Conservation (phyloP, 208 protist genomes). For the Naegleria fowleri region DNA sequence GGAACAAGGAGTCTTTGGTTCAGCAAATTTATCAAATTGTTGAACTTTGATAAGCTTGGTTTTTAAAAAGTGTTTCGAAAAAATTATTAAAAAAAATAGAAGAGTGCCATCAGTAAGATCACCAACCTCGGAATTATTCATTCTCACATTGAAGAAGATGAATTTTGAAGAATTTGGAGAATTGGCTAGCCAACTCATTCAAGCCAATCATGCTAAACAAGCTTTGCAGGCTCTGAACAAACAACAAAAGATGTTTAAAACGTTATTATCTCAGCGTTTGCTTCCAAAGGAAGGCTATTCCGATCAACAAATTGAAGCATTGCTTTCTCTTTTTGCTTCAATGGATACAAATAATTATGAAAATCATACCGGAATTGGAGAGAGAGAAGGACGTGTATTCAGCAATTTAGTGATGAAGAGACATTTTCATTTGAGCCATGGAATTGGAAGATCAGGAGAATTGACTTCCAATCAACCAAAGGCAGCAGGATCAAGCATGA, state of each 20-base stretch:
- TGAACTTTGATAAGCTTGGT: no score
- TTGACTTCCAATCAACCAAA: conserved; percentile 90
- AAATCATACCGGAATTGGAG: conserved; percentile 83
- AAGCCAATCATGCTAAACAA: background rate
- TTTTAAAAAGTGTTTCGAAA: no score
- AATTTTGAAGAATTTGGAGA: background rate
- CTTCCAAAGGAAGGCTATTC: conserved; percentile 74
- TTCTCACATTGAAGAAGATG: no score
- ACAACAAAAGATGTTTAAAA: conserved; percentile 29
- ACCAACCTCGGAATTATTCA: no score
- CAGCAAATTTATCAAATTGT: no score
- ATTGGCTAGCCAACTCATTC: background rate
- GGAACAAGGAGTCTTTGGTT: no score
- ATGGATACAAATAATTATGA: conserved; percentile 87
- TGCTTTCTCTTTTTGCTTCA: conserved; percentile 78
- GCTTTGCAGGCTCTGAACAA: background rate
- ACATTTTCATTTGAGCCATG: conserved; percentile 81
- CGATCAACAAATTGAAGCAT: conserved; percentile 68
- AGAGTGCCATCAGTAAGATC: no score
- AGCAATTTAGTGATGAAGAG: conserved; percentile 66
- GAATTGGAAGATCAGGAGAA: conserved; percentile 89
- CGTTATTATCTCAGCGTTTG: conserved; percentile 69
- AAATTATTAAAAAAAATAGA: no score
- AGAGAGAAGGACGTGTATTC: conserved; percentile 87
- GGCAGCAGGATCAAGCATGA: conserved; percentile 88